Evolutionary conservation across 2,329 filamentous ascomycete species (phyloP), one percentile per base, ranked within the genome.

Genomic region (Beauveria sp.): DNA sequence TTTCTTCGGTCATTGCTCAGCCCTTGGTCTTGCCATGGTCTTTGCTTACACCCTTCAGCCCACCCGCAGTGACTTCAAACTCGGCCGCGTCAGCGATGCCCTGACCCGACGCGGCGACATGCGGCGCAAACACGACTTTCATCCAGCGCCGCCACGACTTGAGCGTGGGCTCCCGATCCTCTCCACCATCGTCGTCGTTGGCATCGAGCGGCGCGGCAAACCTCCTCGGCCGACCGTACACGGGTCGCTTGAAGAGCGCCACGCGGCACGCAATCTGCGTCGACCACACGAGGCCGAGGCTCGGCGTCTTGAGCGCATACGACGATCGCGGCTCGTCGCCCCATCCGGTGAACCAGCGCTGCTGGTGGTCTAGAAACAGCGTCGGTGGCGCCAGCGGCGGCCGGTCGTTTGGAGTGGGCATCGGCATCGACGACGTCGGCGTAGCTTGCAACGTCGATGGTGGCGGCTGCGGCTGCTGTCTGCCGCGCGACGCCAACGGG

Each of bases 321-420:
- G 75, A 69, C 22, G 76, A 72, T 28, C 74, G 68, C 18, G 80
- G 76, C 61, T 86, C 80, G 71, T 96, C 90, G 24, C 93, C 92
- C 93, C 94, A 97, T 64, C 94, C 92, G 4, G 92, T 96, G 75
- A 97, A 96, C 84, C 92, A 97, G 48, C 90, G 84, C 72, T 97
- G 91, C 74, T 97, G 93, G 73, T 97, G 90, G 67, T 96, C 88
- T 9, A 97, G 83, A 37, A 84, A 82, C 43, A 97, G 79, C 0
- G 87, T 84, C 14, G 80, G 73, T 0, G 76, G 76, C 1, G 72
- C 69, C 16, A 73, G 71, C 2, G 72, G 70, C 3, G 68, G 69
- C 3, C 68, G 69, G 10, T 67, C 61, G 50, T 72, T 71, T 3
- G 67, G 65, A 5, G 69, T 59, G 5, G 69, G 66, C 60, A 73